A percentile compares a stretch with the other conserved stretches of the same genome.
Conservation (phyloP, 2,329 filamentous ascomycete genomes). For the Elsinoe australis region DNA sequence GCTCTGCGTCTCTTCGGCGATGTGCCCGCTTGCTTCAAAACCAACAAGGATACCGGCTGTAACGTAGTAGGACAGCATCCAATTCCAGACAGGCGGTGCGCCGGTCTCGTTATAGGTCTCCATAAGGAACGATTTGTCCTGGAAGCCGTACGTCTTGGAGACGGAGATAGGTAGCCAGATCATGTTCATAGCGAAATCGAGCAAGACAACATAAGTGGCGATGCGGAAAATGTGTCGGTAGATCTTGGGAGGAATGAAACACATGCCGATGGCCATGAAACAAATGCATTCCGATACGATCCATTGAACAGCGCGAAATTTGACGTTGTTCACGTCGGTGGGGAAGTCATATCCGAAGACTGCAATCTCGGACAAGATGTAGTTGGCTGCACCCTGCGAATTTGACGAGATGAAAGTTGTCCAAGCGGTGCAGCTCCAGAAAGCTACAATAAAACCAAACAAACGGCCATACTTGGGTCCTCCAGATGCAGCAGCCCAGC, state of each 20-base stretch:
- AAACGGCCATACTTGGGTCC: conserved; percentile 49
- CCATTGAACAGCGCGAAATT: conserved; percentile 56
- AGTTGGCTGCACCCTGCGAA: conserved; percentile 34
- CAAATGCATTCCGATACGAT: conserved; percentile 43
- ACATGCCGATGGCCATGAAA: conserved; percentile 36
- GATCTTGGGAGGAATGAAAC: conserved; percentile 33
- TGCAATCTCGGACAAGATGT: conserved; percentile 43
- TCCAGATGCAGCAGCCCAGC: conserved; percentile 53
- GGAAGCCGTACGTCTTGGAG: conserved; percentile 50
- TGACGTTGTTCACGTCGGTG: conserved; percentile 45
- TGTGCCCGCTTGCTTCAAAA: conserved; percentile 54
- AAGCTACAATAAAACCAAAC: conserved; percentile 55
- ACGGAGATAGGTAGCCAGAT: conserved; percentile 55
- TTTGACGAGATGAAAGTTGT: conserved; percentile 40
- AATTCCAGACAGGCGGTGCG: conserved; percentile 51
- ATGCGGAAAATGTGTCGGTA: conserved; percentile 47
- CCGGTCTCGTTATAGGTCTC: conserved; percentile 49
- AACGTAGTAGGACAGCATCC: conserved; percentile 55
- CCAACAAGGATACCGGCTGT: conserved; percentile 55
- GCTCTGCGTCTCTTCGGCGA: conserved; percentile 55
- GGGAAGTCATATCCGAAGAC: conserved; percentile 52
- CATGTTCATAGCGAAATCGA: conserved; percentile 53
- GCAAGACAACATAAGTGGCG: conserved; percentile 44
- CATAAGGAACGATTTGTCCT: conserved; percentile 52
- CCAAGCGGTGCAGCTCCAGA: conserved; percentile 58